Evolutionary conservation across 768 basidiomycete genomes (phyloP).

Genomic region (Russula ochroleuca): DNA sequence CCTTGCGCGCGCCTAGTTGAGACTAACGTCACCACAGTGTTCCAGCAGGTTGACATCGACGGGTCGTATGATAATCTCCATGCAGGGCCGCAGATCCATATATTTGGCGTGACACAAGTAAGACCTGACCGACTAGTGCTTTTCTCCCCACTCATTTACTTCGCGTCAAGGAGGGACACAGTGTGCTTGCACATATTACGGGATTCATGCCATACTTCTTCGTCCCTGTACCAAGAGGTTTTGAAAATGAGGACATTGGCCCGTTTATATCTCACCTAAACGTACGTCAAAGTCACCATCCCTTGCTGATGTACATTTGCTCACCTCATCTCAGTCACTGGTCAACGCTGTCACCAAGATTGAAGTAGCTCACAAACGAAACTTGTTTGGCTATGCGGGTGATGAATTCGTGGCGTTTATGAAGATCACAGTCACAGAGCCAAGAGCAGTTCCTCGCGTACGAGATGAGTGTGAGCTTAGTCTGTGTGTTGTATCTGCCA

Average conservation of each 20-base stretch:
- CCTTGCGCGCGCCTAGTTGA: not conserved
- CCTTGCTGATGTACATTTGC: not conserved
- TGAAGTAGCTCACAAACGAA: conserved; percentile 61
- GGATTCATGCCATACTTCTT: conserved; percentile 94
- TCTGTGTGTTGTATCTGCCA: conserved; percentile 6
- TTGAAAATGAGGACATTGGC: conserved; percentile 59
- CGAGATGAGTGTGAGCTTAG: conserved; percentile 68
- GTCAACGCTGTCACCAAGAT: conserved; percentile 44
- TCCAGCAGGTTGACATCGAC: conserved; percentile 96
- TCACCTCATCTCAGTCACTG: conserved; percentile 7
- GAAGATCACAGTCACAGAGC: conserved; percentile 73
- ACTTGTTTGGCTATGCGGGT: conserved; percentile 85
- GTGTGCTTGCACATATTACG: conserved; percentile 77
- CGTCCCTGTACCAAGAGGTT: conserved; percentile 80
- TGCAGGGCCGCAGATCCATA: conserved; percentile 49
- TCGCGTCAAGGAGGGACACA: conserved; percentile 65
- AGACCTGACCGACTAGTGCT: conserved; percentile 7
- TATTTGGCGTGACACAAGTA: conserved; percentile 92
- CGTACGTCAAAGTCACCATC: conserved; percentile 42
- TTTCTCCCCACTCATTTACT: not conserved
- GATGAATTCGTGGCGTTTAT: conserved; percentile 77
- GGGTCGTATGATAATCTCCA: conserved; percentile 46
- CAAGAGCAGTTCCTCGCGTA: conserved; percentile 76
- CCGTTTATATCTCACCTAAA: conserved; percentile 70
- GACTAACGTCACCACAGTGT: conserved; percentile 47